These are phyloP conservation scores for Staphylotrichum tortipilum DNA, from an alignment of 495 filamentous ascomycete genomes.

Conservation along the genomic window DNA sequence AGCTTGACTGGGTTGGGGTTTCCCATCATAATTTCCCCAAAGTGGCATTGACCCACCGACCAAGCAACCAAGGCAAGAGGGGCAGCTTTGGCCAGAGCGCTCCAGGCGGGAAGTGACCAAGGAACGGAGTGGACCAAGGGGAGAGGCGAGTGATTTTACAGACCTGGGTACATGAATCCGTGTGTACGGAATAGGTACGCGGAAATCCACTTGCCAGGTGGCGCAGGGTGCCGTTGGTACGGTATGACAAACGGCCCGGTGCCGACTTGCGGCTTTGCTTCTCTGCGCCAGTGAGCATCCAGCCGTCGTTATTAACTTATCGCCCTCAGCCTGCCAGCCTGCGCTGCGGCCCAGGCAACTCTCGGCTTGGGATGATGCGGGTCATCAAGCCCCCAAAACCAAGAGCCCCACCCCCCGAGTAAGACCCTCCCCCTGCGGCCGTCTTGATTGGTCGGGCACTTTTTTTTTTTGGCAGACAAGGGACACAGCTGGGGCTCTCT, in stretches of 20 bases:
- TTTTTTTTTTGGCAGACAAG: too few relatives aligned
- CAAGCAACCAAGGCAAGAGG: background rate
- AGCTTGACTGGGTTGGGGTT: background rate
- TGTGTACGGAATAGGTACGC: too few relatives aligned
- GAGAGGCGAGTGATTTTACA: background rate
- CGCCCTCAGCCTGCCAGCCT: too few relatives aligned
- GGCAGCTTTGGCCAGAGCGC: conserved; percentile 8
- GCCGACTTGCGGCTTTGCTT: background rate
- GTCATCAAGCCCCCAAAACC: background rate
- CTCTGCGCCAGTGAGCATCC: background rate
- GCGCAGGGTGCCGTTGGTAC: too few relatives aligned
- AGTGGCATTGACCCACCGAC: conserved; percentile 17
- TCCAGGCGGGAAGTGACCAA: background rate
- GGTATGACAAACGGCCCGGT: background rate
- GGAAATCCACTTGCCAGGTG: too few relatives aligned
- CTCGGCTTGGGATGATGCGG: background rate
- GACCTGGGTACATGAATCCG: too few relatives aligned
- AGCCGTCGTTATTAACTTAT: background rate
- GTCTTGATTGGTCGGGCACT: too few relatives aligned
- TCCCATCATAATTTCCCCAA: conserved; percentile 24
- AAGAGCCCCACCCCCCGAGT: conserved; percentile 2
- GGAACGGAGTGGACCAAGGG: background rate
- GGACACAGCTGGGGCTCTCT: too few relatives aligned
- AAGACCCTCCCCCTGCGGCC: too few relatives aligned
- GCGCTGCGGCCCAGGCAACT: background rate